These are phyloP conservation scores for Penicillium olsonii DNA, from an alignment of 2,329 filamentous ascomycete genomes.

Conservation along the genomic window DNA sequence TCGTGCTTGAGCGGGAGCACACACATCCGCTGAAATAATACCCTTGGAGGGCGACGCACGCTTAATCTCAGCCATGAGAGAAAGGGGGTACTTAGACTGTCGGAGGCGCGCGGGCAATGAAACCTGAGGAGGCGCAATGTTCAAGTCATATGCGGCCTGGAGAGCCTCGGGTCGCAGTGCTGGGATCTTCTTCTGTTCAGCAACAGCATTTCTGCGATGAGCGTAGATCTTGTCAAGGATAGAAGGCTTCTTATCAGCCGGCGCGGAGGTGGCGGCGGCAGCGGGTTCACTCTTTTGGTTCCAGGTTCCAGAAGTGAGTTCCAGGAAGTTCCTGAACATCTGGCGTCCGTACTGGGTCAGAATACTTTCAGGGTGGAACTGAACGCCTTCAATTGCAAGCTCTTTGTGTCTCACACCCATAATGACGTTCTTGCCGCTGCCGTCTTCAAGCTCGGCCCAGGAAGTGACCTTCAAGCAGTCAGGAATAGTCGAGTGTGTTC, in stretches of 20 bases:
- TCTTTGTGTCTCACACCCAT: slow-evolving; percentile 97
- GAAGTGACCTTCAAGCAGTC: slow-evolving; percentile 85
- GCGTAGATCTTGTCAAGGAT: slow-evolving; percentile 91
- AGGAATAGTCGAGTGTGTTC: slow-evolving; percentile 84
- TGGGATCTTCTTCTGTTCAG: slow-evolving; percentile 78
- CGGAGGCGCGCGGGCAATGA: slow-evolving; percentile 76
- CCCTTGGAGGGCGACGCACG: slow-evolving; percentile 95
- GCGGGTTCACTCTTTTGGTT: slow-evolving; percentile 64
- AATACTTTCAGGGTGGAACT: slow-evolving; percentile 98
- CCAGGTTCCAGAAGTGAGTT: slow-evolving; percentile 89
- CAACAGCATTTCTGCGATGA: slow-evolving; percentile 73
- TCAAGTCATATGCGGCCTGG: slow-evolving; percentile 81
- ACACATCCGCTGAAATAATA: slow-evolving; percentile 82
- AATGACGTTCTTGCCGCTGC: slow-evolving; percentile 78
- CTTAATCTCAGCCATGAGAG: slow-evolving; percentile 96
- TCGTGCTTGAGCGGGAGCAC: slow-evolving; percentile 83
- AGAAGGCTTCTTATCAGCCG: slow-evolving; percentile 66
- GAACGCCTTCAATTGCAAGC: slow-evolving; percentile 88
- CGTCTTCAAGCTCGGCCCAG: slow-evolving; percentile 73
- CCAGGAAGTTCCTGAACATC: slow-evolving; percentile 92
- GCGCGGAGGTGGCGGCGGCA: slow-evolving; percentile 25
- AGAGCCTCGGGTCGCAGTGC: slow-evolving; percentile 82
- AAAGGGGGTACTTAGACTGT: slow-evolving; percentile 82
- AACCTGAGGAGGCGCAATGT: slow-evolving; percentile 80
- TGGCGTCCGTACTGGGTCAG: slow-evolving; percentile 81